Conservation (phyloP, 441 rosid species). For the Hura crepitans region DNA sequence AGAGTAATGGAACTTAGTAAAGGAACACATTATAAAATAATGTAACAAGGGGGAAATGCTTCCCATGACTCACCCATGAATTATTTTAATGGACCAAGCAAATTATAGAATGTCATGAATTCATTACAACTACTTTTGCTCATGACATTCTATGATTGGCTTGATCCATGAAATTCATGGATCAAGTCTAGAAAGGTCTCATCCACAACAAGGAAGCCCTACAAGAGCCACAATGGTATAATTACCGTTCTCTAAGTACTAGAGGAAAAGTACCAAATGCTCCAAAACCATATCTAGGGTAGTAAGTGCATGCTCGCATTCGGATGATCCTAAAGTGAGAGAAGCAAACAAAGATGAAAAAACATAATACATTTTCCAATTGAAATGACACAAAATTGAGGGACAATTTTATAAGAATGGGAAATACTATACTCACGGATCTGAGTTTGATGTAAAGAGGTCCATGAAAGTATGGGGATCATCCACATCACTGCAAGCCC, state of each 20-base stretch:
- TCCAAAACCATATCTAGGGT: slow-evolving; percentile 73
- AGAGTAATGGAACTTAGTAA: slow-evolving; percentile 18
- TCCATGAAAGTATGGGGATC: slow-evolving; percentile 90
- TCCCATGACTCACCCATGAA: too few relatives aligned
- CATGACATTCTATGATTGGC: too few relatives aligned
- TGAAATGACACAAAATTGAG: not conserved
- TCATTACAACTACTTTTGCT: too few relatives aligned
- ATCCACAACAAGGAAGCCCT: not conserved
- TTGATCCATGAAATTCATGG: too few relatives aligned
- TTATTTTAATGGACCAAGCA: too few relatives aligned
- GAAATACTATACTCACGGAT: slow-evolving; percentile 53
- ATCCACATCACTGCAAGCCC: slow-evolving; percentile 58
- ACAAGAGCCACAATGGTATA: slow-evolving; percentile 4
- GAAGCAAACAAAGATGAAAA: slow-evolving; percentile 22
- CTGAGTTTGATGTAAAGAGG: slow-evolving; percentile 65
- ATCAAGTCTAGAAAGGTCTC: too few relatives aligned
- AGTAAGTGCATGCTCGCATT: slow-evolving; percentile 66
- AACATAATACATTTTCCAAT: not conserved
- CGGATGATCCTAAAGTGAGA: slow-evolving; percentile 49
- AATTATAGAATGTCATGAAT: too few relatives aligned
- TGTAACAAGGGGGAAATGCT: not conserved
- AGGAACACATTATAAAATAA: slow-evolving; percentile 15
- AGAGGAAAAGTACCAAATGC: slow-evolving; percentile 76
- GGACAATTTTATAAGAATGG: not conserved
- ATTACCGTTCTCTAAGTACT: slow-evolving; percentile 50